Evolutionary conservation across 2,329 filamentous ascomycete species (phyloP).

Genomic region (Periconia digitata): DNA sequence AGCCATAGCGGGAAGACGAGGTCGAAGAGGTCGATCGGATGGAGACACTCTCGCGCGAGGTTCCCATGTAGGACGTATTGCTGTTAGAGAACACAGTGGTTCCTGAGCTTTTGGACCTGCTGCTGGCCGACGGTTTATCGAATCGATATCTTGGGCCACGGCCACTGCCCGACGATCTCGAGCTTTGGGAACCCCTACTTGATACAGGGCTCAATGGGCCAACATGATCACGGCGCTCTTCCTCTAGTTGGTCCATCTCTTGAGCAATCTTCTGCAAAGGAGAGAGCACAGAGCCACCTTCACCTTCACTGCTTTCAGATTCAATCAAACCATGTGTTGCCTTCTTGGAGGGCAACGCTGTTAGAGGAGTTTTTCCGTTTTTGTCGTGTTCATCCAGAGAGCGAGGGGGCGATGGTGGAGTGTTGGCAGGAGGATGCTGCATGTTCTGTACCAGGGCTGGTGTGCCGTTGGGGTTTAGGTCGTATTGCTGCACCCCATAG

Average conservation of each 20-base stretch:
- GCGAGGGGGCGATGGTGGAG: constrained; percentile 80
- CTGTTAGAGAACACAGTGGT: constrained; percentile 70
- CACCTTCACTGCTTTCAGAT: constrained; percentile 71
- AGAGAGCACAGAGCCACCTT: constrained; percentile 58
- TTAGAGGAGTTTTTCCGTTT: constrained; percentile 29
- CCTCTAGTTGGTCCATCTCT: constrained; percentile 66
- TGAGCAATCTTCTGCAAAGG: constrained; percentile 75
- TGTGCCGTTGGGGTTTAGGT: constrained; percentile 72
- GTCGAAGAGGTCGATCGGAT: constrained; percentile 56
- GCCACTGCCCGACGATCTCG: constrained; percentile 55
- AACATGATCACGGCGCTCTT: constrained; percentile 62
- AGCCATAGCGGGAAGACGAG: constrained; percentile 48
- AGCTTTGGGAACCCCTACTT: constrained; percentile 63
- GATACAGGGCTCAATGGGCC: constrained; percentile 69
- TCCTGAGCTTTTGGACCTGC: constrained; percentile 35
- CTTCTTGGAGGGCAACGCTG: constrained; percentile 30
- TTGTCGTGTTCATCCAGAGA: constrained; percentile 72
- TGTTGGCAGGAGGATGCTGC: constrained; percentile 77
- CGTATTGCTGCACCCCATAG: constrained; percentile 91
- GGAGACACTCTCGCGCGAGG: constrained; percentile 58
- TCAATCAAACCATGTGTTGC: constrained; percentile 43
- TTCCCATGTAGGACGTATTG: constrained; percentile 53
- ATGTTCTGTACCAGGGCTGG: constrained; percentile 81
- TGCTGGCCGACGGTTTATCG: constrained; percentile 42
- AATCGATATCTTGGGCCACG: constrained; percentile 49